Evolutionary conservation across 345 rosid genomes (phyloP).

Genomic region (Hibiscus syriacus): DNA sequence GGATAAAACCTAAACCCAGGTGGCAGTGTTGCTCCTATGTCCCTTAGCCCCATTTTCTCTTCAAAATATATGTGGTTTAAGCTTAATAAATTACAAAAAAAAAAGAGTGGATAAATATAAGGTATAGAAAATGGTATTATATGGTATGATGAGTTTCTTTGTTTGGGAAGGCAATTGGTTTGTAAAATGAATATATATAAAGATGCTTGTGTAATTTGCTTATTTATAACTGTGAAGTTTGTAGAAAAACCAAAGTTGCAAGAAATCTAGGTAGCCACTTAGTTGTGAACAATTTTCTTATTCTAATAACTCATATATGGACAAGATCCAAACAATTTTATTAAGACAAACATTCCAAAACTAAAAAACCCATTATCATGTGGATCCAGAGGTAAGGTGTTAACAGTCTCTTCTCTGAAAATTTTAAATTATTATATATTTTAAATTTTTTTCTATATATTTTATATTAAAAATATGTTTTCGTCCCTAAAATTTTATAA

Average conservation of each 20-base stretch:
- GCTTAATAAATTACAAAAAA: not conserved
- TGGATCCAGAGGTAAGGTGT: too few species aligned
- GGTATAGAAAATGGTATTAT: too few species aligned
- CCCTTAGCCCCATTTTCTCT: constrained; percentile 72
- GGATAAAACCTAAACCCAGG: constrained; percentile 98
- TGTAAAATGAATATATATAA: constrained; percentile 21
- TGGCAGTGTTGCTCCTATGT: constrained; percentile 88
- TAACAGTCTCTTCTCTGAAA: too few species aligned
- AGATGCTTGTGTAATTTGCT: constrained; percentile 34
- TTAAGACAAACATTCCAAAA: constrained; percentile 13
- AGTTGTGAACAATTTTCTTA: not conserved
- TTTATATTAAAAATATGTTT: too few species aligned
- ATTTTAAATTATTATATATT: too few species aligned
- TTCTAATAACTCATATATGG: constrained; percentile 8
- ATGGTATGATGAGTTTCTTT: not conserved
- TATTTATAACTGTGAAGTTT: constrained; percentile 39
- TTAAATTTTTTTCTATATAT: too few species aligned
- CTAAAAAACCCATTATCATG: too few species aligned
- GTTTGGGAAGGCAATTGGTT: constrained; percentile 20
- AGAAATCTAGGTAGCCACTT: constrained; percentile 32
- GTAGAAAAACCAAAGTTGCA: constrained; percentile 47
- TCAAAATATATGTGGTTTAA: not conserved
- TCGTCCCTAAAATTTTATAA: too few species aligned
- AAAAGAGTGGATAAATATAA: too few species aligned
- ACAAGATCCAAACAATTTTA: too few species aligned